Evolutionary conservation across 2,329 filamentous ascomycete genomes (phyloP).

Genomic region (Aspergillus japonicus): DNA sequence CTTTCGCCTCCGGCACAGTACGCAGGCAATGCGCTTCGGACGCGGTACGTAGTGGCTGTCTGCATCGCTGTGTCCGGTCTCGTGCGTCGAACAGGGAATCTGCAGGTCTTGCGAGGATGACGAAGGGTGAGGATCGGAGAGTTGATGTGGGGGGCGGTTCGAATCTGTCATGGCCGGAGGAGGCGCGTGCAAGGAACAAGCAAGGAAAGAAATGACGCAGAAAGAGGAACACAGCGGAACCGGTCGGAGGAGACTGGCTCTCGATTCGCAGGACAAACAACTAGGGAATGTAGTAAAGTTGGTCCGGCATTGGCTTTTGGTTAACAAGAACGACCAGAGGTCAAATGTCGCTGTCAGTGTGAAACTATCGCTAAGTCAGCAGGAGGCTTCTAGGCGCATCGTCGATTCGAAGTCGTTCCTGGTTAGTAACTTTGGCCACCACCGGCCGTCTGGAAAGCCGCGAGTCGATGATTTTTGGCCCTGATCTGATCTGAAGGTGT

Average conservation of each 20-base stretch:
- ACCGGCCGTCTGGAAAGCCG: not conserved
- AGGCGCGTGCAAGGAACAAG: conserved; percentile 7
- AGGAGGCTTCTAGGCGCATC: not conserved
- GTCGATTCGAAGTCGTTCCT: not conserved
- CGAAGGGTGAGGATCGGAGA: conserved; percentile 34
- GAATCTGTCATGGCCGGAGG: conserved; percentile 46
- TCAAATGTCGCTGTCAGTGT: not conserved
- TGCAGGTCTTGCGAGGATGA: conserved; percentile 25
- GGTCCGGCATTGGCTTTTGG: not conserved
- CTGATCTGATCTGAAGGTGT: too few relatives aligned
- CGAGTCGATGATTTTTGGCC: too few relatives aligned
- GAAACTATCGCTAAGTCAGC: not conserved
- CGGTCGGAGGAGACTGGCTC: not conserved
- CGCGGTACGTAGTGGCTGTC: conserved; percentile 64
- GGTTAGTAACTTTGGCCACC: not conserved
- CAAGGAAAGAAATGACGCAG: not conserved
- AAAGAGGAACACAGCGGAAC: not conserved
- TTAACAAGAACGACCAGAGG: too few relatives aligned
- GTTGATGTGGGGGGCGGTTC: conserved; percentile 55
- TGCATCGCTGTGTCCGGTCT: conserved; percentile 41
- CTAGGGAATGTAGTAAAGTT: not conserved
- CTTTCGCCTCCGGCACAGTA: conserved; percentile 90
- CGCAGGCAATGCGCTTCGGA: conserved; percentile 91
- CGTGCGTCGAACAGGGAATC: conserved; percentile 23
- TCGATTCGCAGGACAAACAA: not conserved